Evolutionary conservation across 164 flowering plant genomes (phyloP), one percentile per base, ranked within the genome.

Genomic region (Aristolochia californica): DNA sequence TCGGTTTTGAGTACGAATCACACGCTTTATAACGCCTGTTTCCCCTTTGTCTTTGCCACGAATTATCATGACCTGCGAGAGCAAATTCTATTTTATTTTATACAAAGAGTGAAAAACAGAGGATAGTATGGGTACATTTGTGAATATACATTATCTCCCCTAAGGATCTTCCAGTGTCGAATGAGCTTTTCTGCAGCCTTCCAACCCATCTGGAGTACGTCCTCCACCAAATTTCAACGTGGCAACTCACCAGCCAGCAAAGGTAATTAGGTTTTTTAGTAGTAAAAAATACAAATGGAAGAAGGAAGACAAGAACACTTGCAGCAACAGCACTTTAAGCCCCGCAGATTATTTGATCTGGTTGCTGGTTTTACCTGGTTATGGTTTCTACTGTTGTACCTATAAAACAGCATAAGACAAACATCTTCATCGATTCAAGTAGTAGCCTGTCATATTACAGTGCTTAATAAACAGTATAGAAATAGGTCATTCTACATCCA

Each of bases 101-200:
- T 10, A 15, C 16, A 52, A 10, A 25, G 13, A 12, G 16, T 23
- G 27, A 24, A n/a, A 53, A 64, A 18, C 13, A 25, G 44, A 17
- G 5, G n/a, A 26, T 12, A 16, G 2, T 20, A 18, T 14, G 22
- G 10, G 57, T 5, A 14, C 18, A 25, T 2, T 14, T 1, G 13
- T 4, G 43, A 1, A 17, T 72, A 72, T 63, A 91, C 98, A 77
- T 91, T 83, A 69, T 88, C 95, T 40, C 94, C 98, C 59, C 97
- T 78, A 43, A 87, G 71, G 63, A 88, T 59, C 70, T 71, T 91
- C 97, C 96, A 87, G 68, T 83, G 75, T 63, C 74, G 72, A 10
- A 91, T 83, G 57, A 91, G 97, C 62, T 88, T 91, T 69, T 91
- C 79, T 55, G 97, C 97, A 11, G 95, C 93, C 68, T 88, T 91